phyloP scores from a whole-genome alignment of 371 early-diverging fungal genomes.

The Umbelopsis sp. region DNA sequence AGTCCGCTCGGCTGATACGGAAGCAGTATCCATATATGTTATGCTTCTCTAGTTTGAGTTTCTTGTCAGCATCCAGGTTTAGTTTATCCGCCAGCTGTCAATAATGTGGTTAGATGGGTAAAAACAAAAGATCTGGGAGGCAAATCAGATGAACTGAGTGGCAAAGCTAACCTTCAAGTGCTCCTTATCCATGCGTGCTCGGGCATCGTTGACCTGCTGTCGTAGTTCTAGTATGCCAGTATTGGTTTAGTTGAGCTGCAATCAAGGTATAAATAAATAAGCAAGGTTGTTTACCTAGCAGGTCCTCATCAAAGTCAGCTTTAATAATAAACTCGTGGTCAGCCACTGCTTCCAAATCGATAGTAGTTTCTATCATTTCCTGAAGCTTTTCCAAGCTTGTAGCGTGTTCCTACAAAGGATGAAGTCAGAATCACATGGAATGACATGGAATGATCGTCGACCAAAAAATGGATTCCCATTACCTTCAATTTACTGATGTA shows the following conservation, averaged over 20 bases:
- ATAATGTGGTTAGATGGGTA: background rate
- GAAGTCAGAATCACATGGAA: background rate
- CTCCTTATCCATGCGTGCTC: constrained; percentile 65
- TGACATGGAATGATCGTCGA: background rate
- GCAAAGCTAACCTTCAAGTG: constrained; percentile 47
- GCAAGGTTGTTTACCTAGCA: constrained; percentile 60
- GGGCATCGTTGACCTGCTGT: constrained; percentile 60
- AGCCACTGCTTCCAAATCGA: constrained; percentile 88
- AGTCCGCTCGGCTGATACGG: constrained; percentile 72
- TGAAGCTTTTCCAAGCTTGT: constrained; percentile 65
- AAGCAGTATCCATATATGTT: constrained; percentile 85
- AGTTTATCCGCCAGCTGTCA: constrained; percentile 64
- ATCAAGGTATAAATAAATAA: background rate
- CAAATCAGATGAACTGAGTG: background rate
- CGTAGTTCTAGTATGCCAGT: constrained; percentile 54
- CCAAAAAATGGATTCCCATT: background rate
- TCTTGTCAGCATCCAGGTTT: constrained; percentile 81
- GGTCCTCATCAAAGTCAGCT: constrained; percentile 77
- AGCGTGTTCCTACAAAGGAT: constrained; percentile 40
- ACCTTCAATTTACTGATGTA: constrained; percentile 55
- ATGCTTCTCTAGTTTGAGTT: constrained; percentile 89
- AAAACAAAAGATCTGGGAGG: background rate
- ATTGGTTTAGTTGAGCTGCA: background rate
- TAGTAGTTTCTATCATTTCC: constrained; percentile 85
- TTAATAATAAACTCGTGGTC: constrained; percentile 90